Percentiles rank a stretch among this genome's conserved stretches.
These are phyloP conservation scores for Macaranga tanarius DNA, from an alignment of 441 rosid species.

Conservation along the genomic window DNA sequence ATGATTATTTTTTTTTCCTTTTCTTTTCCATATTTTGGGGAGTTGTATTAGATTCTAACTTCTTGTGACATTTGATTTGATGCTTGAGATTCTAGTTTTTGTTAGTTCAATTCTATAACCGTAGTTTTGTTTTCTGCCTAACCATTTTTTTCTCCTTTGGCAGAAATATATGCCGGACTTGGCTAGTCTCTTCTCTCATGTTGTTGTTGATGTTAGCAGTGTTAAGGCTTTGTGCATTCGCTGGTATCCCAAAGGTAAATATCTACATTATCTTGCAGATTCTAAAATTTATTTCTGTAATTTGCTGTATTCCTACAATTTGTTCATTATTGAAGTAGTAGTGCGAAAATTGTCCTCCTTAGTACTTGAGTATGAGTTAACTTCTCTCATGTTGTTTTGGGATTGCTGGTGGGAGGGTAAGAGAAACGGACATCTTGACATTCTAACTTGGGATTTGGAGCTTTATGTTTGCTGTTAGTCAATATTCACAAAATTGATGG, in stretches of 20 bases:
- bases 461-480: not conserved
- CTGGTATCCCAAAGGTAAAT: constrained; percentile 83
- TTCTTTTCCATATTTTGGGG: not conserved
- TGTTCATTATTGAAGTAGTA: not conserved
- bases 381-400: not conserved
- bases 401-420: not conserved
- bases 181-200: constrained; percentile 79
- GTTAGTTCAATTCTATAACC: constrained; percentile 1
- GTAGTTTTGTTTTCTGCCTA: constrained; percentile 4
- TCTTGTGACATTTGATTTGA: not conserved
- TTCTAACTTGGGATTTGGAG: not conserved
- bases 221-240: constrained; percentile 71
- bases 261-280: not conserved
- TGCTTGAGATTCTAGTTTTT: not conserved
- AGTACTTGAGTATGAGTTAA: not conserved
- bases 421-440: not conserved
- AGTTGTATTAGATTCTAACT: no score
- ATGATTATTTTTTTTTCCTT: not conserved
- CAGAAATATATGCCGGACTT: constrained; percentile 96
- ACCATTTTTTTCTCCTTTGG: constrained; percentile 1
- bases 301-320: not conserved
- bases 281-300: constrained; percentile 9
- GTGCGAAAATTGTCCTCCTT: not conserved
- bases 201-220: constrained; percentile 89
- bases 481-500: not conserved